A percentile compares a stretch with the other conserved stretches of the same genome.
These are phyloP conservation scores for Cyanodermella asteris DNA, from an alignment of 2,329 filamentous ascomycete species.

Conservation along the genomic window DNA sequence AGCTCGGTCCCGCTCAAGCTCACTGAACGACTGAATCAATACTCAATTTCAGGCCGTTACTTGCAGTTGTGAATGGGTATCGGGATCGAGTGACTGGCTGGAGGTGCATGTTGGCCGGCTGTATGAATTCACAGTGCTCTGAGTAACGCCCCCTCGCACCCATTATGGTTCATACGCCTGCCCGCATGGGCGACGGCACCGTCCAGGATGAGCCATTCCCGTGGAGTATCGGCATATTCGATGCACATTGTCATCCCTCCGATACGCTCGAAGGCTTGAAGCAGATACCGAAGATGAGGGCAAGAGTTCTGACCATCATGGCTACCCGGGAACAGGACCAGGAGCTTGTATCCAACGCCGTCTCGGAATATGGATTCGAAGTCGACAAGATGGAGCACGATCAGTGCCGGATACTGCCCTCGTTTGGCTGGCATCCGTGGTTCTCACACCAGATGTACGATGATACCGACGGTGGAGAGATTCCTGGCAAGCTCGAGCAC, in stretches of 20 bases:
- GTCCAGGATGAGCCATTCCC: conserved; percentile 26
- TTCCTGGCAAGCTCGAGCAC: conserved; percentile 24
- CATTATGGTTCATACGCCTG: too few species aligned
- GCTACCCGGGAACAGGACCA: conserved; percentile 40
- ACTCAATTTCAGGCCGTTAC: too few species aligned
- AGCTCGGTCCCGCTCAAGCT: too few species aligned
- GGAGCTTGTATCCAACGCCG: conserved; percentile 30
- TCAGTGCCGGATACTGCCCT: conserved; percentile 29
- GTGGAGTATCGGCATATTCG: conserved; percentile 40
- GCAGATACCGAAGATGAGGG: conserved; percentile 33
- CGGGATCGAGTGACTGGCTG: too few species aligned
- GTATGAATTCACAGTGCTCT: too few species aligned
- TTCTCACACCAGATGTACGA: conserved; percentile 40
- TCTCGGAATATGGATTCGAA: conserved; percentile 19
- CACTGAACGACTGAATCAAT: too few species aligned
- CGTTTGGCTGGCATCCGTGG: conserved; percentile 49
- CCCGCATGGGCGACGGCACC: too few species aligned
- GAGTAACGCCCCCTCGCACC: too few species aligned
- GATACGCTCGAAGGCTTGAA: conserved; percentile 37
- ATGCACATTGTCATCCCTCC: conserved; percentile 46
- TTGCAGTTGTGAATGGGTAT: too few species aligned
- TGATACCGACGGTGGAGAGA: conserved; percentile 14
- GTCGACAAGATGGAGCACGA: conserved; percentile 9
- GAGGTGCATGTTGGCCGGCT: too few species aligned
- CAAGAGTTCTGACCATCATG: conserved; percentile 38